A percentile compares a stretch with the other conserved stretches of the same genome.
These are phyloP conservation scores for Penicillium desertorum DNA, from an alignment of 495 filamentous ascomycete species.

Conservation along the genomic window DNA sequence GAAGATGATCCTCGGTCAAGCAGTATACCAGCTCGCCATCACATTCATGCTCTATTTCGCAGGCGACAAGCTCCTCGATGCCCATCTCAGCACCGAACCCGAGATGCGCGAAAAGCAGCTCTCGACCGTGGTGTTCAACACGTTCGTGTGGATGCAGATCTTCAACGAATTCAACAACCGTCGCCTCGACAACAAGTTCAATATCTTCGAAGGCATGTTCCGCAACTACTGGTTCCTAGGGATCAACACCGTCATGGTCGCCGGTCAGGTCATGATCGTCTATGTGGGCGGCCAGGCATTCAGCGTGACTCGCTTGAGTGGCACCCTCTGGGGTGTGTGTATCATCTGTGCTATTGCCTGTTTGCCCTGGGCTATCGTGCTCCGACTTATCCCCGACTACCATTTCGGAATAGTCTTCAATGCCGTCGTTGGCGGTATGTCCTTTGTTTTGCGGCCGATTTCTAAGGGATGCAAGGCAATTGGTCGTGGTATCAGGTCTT, in stretches of 20 bases:
- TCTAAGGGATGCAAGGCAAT: slow-evolving; percentile 22
- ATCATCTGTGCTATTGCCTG: slow-evolving; percentile 69
- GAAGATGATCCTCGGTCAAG: slow-evolving; percentile 93
- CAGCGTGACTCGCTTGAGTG: slow-evolving; percentile 64
- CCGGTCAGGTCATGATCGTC: slow-evolving; percentile 76
- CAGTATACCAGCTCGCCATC: slow-evolving; percentile 75
- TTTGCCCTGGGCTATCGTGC: slow-evolving; percentile 68
- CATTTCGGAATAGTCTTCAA: slow-evolving; percentile 50
- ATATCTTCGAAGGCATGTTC: slow-evolving; percentile 80
- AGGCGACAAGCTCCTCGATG: slow-evolving; percentile 56
- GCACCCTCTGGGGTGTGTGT: slow-evolving; percentile 73
- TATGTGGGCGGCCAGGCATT: slow-evolving; percentile 75
- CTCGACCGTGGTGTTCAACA: slow-evolving; percentile 83
- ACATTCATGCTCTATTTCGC: slow-evolving; percentile 81
- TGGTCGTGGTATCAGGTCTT: slow-evolving; percentile 18
- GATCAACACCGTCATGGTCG: slow-evolving; percentile 80
- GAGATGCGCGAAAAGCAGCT: slow-evolving; percentile 46
- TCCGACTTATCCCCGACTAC: slow-evolving; percentile 66
- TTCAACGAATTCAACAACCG: slow-evolving; percentile 96
- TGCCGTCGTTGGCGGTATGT: slow-evolving; percentile 25
- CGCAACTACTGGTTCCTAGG: slow-evolving; percentile 78
- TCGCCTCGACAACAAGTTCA: slow-evolving; percentile 83
- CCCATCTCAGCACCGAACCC: slow-evolving; percentile 42
- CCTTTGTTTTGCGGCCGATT: slow-evolving; percentile 34
- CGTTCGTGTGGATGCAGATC: slow-evolving; percentile 96